These are phyloP conservation scores for Tubosaeta sp. DNA, from an alignment of 768 basidiomycete genomes.

Conservation along the genomic window DNA sequence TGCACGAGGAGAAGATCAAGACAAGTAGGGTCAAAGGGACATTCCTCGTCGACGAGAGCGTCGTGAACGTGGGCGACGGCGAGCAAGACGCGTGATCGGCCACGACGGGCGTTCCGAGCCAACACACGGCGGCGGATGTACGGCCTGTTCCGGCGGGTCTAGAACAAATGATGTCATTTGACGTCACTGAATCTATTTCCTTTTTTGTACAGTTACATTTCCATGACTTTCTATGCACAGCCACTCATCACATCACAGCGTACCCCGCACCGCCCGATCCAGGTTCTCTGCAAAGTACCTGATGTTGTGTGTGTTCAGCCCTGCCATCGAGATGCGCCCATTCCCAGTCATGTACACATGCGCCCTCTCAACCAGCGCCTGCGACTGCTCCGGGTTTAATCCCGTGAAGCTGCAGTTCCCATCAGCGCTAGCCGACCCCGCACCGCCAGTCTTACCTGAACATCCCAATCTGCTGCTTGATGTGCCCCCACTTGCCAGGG, in stretches of 20 bases:
- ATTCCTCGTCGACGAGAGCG: neutral
- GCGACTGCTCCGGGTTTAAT: constrained; percentile 60
- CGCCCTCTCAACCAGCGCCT: constrained; percentile 60
- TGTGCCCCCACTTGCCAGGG: constrained; percentile 95
- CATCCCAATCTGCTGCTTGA: constrained; percentile 95
- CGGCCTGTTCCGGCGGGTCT: constrained; percentile 28
- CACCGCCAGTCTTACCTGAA: constrained; percentile 60
- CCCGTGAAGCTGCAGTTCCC: constrained; percentile 69
- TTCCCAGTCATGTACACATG: constrained; percentile 86
- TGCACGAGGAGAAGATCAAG: too few relatives aligned
- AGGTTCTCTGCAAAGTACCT: constrained; percentile 66
- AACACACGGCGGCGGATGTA: constrained; percentile 12
- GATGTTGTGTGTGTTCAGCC: constrained; percentile 79
- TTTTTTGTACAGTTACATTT: neutral
- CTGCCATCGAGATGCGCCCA: constrained; percentile 94
- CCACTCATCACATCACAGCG: constrained; percentile 34
- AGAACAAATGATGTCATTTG: constrained; percentile 33
- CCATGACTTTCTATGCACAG: constrained; percentile 10
- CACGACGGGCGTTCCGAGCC: constrained; percentile 11
- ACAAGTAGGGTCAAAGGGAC: neutral
- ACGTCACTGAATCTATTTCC: constrained; percentile 19
- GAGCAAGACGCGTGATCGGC: constrained; percentile 19
- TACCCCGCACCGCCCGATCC: constrained; percentile 60
- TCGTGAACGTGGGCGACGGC: constrained; percentile 22
- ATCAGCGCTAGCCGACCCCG: constrained; percentile 8